Evolutionary conservation across 2,329 filamentous ascomycete genomes (phyloP), one percentile per base, ranked within the genome.

Genomic region (Penicillium brasilianum): DNA sequence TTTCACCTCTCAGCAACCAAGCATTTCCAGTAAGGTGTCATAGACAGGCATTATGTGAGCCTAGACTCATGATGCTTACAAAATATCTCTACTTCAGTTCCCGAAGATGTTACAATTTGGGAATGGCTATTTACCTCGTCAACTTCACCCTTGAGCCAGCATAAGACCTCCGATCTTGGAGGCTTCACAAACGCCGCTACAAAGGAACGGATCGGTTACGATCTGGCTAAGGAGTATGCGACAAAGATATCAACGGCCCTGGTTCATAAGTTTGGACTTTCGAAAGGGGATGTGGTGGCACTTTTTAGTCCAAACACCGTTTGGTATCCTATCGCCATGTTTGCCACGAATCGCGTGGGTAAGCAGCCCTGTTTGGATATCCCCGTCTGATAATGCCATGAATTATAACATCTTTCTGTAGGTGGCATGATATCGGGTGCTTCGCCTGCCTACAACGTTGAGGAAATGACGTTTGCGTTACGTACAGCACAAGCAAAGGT

Each of bases 381-480:
- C 20, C 36, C 5, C 3, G 6, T 28, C 6, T 28, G 25, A 28
- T 6, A 28, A 28, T 28, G 3, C 25, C 3, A 5, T 5, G 28
- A 16, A n/a, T 22, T 9, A 36, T 57, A 18, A 61, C 11, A 30
- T 18, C 9, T 14, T 36, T 36, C 11, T 25, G 16, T 14, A 70
- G 69, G 67, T 2, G 87, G 84, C 9, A 81, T 86, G 32, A 84
- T 89, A 1, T 86, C 82, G 2, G 87, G 88, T 1, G 87, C 87
- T 0, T 86, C 82, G 16, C 87, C 88, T 0, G 87, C 87, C 0
- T 90, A 90, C 73, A 88, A 85, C 58, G 80, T 85, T 16, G 88
- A 90, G 53, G 88, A 90, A 66, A 89, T 90, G 85, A 84, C 82
- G 0, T 88, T 89, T 72, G 87, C 86, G 1, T 76, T 90, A 2